Base-by-base conservation (phyloP, 345 rosid genomes). In the Conringia planisiliqua region DNA sequence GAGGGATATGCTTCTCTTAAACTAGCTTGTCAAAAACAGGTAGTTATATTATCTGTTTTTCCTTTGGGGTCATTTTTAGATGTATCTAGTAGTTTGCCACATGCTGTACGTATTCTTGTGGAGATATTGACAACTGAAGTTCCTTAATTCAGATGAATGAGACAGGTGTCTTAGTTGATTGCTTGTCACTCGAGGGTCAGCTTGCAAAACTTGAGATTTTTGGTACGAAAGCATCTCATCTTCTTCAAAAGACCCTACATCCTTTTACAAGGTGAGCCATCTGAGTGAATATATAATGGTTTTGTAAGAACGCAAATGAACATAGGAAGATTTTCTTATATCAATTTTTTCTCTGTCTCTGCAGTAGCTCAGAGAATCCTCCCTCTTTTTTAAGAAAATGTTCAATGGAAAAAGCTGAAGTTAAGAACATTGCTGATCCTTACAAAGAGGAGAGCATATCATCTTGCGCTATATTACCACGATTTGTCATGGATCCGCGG, bases 161-260 rank as follows among this genome's bases (percentile, higher is more conserved):
- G 71, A 79, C 66, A 52, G 82, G 88, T 69, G 67, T 67, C 29
- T 68, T 64, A 51, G 73, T 90, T 46, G 82, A 74, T 63, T 86
- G 90, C 79, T 72, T 82, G 65, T 94, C 92, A 43, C 87, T 86
- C 3, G 98, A 91, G 71, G 97, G 97, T 57, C 87, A 81, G 38
- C 86, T 89, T 83, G 90, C 90, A 71, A 90, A 83, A 79, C 71
- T 94, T 61, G 95, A 91, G 75, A 73, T 94, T 46, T 76, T 84
- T 80, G 98, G 97, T 62, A 63, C 88, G 72, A 85, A 83, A 74
- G 90, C 90, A 76, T 83, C 80, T 79, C 78, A 82, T 71, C 87
- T 91, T 80, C 90, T 94, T 76, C 85, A 84, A 50, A 86, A 85
- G 82, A 79, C 74, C 51, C 66, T 87, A 39, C 83, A 78, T 80